These are phyloP conservation scores for Zygosaccharomyces pseudorouxii DNA, from an alignment of 805 yeast species.

Conservation along the genomic window DNA sequence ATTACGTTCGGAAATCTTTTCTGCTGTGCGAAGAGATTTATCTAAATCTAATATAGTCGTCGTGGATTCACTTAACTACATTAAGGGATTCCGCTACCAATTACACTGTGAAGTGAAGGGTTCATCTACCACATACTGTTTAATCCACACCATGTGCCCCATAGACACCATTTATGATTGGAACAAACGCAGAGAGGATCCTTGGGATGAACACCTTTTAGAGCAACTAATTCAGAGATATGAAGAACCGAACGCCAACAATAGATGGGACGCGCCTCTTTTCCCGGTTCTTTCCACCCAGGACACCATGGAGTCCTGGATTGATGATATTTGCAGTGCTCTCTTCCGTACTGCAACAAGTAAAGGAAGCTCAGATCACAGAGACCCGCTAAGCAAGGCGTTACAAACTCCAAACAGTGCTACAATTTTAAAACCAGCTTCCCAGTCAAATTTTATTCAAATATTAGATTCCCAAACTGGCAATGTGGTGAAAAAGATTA, in stretches of 20 bases:
- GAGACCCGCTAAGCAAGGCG: conserved; percentile 49
- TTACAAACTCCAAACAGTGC: conserved; percentile 74
- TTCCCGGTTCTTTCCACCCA: conserved; percentile 51
- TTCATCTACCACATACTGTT: conserved; percentile 72
- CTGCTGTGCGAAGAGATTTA: conserved; percentile 82
- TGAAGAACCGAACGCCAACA: conserved; percentile 85
- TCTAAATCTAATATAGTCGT: conserved; percentile 68
- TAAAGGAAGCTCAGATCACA: conserved; percentile 14
- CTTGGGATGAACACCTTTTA: conserved; percentile 65
- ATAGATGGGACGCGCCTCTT: conserved; percentile 93
- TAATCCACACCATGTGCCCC: conserved; percentile 73
- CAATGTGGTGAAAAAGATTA: conserved; percentile 54
- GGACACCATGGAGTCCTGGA: conserved; percentile 44
- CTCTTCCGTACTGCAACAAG: conserved; percentile 37
- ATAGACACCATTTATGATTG: conserved; percentile 55
- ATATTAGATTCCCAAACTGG: conserved; percentile 71
- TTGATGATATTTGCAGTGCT: conserved; percentile 64
- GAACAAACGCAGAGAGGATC: conserved; percentile 40
- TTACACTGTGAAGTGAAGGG: conserved; percentile 90
- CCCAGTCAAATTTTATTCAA: conserved; percentile 69
- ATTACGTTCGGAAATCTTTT: conserved; percentile 76
- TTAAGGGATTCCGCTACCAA: conserved; percentile 94
- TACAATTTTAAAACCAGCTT: conserved; percentile 75
- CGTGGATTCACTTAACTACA: conserved; percentile 80
- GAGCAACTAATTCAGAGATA: conserved; percentile 73